Evolutionary conservation across 495 filamentous ascomycete species (phyloP).

Genomic region (Hypoxylon rickii): DNA sequence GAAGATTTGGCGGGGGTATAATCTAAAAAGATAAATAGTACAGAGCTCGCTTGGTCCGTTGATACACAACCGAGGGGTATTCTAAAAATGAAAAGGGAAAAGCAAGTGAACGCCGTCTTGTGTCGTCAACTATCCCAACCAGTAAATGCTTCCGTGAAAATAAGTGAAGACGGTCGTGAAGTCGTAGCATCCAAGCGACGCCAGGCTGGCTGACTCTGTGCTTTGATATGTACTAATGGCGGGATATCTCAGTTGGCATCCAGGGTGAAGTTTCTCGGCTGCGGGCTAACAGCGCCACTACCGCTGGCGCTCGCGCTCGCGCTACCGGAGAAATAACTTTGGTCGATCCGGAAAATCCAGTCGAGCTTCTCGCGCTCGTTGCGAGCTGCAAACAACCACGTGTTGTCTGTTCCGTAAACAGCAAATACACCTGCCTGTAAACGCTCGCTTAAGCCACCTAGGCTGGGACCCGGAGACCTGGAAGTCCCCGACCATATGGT

Average conservation of each 20-base stretch:
- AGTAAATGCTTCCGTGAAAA: conserved; percentile 35
- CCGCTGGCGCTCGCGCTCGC: conserved; percentile 38
- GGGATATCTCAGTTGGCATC: conserved; percentile 15
- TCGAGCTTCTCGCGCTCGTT: conserved; percentile 89
- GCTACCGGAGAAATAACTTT: conserved; percentile 47
- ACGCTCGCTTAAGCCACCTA: conserved; percentile 54
- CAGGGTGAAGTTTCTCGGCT: conserved; percentile 25
- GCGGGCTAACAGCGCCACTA: conserved; percentile 38
- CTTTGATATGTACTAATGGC: conserved; percentile 7
- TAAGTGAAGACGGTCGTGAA: conserved; percentile 29
- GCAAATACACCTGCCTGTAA: conserved; percentile 79
- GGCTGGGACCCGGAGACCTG: conserved; percentile 35
- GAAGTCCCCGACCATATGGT: conserved; percentile 41
- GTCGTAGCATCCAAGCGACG: conserved; percentile 27
- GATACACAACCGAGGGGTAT: conserved; percentile 28
- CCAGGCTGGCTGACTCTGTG: conserved; percentile 11
- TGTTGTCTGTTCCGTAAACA: conserved; percentile 89
- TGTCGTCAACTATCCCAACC: conserved; percentile 35
- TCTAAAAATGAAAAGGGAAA: conserved; percentile 21
- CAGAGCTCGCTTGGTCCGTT: conserved; percentile 14
- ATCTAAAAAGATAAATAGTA: conserved; percentile 18
- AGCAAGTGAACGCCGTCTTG: conserved; percentile 27
- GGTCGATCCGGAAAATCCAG: conserved; percentile 86
- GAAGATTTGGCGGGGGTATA: conserved; percentile 22
- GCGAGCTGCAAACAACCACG: conserved; percentile 88